Evolutionary conservation across 805 yeast species (phyloP).

Genomic region (Starmerella stellata): DNA sequence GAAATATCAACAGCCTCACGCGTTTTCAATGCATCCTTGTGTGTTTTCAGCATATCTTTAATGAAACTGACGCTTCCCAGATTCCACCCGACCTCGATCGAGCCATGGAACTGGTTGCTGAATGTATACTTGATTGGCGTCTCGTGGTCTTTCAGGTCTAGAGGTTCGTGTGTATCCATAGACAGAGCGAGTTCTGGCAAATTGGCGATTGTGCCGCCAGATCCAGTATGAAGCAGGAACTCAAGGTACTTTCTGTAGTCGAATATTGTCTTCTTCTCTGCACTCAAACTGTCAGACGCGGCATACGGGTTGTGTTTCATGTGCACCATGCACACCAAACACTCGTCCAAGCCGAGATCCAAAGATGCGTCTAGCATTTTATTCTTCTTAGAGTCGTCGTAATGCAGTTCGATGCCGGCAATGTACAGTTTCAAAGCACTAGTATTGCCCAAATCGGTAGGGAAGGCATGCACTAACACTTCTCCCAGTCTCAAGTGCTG

Average conservation of each 20-base stretch:
- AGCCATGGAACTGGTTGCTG: slow-evolving; percentile 64
- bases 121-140: slow-evolving; percentile 48
- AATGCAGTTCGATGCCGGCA: slow-evolving; percentile 18
- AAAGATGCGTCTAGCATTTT: slow-evolving; percentile 13
- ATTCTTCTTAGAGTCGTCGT: slow-evolving; percentile 12
- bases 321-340: slow-evolving; percentile 48
- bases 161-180: slow-evolving; percentile 57
- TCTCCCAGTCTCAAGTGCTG: slow-evolving; percentile 28
- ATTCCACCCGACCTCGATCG: slow-evolving; percentile 86
- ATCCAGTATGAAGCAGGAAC: slow-evolving; percentile 35
- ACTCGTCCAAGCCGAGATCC: slow-evolving; percentile 41
- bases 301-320: slow-evolving; percentile 32
- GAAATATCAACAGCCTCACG: background rate
- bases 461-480: slow-evolving; percentile 48
- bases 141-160: slow-evolving; percentile 24
- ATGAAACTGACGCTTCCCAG: slow-evolving; percentile 79
- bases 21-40: slow-evolving; percentile 23
- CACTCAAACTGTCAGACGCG: slow-evolving; percentile 24
- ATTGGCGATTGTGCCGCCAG: slow-evolving; percentile 63
- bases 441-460: slow-evolving; percentile 61
- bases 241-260: slow-evolving; percentile 38
- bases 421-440: slow-evolving; percentile 42
- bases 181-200: slow-evolving; percentile 58
- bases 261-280: slow-evolving; percentile 15
- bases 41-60: slow-evolving; percentile 81